phyloP scores from a whole-genome alignment of 2,329 filamentous ascomycete species.

The Aspergillus costaricaensis region DNA sequence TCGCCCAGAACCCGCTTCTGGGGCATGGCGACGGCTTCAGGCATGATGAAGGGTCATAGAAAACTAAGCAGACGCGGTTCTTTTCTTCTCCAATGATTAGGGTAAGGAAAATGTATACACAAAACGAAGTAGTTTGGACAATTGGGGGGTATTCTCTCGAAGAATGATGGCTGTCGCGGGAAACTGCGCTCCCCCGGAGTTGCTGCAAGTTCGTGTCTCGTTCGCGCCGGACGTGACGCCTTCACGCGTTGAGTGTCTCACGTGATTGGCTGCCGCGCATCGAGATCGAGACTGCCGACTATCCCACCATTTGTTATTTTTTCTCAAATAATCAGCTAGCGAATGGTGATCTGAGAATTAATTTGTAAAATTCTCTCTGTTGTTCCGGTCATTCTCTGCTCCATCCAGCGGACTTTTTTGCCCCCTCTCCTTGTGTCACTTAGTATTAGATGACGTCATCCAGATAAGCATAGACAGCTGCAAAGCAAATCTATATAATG shows the following conservation, averaged over 20 bases:
- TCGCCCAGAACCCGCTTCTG: constrained; percentile 75
- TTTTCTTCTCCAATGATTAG: background rate
- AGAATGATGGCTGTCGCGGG: constrained; percentile 11
- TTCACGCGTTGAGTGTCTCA: constrained; percentile 16
- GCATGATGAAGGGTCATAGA: constrained; percentile 35
- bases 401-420: background rate
- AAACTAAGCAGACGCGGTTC: background rate
- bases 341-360: too few species aligned
- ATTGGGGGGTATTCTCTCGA: background rate
- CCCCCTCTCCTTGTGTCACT: background rate
- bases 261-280: background rate
- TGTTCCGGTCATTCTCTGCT: background rate
- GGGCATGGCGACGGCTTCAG: constrained; percentile 49
- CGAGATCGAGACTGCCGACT: background rate
- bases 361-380: too few species aligned
- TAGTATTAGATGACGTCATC: background rate
- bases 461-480: too few species aligned
- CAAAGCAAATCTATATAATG: too few species aligned
- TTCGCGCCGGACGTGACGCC: constrained; percentile 24
- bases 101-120: too few species aligned
- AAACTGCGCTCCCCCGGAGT: constrained; percentile 13
- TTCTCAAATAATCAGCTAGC: background rate
- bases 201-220: constrained; percentile 18
- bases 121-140: background rate
- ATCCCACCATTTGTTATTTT: background rate